Base-by-base conservation (phyloP, 2,329 filamentous ascomycete species). In the Ophiostoma himal-ulmi region DNA sequence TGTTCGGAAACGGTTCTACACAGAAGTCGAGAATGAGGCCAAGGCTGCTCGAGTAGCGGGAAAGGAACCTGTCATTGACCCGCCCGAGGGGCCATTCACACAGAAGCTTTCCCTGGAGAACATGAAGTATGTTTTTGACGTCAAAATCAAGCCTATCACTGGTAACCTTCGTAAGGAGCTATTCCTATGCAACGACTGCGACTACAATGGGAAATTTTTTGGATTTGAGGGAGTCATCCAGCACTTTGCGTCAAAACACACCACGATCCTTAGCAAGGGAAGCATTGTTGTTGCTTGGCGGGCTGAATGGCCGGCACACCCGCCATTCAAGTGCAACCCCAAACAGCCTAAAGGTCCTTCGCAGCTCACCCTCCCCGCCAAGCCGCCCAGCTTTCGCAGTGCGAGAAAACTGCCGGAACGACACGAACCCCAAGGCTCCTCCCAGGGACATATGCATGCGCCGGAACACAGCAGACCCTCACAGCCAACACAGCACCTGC, bases 101-200 rank as follows among this genome's bases (percentile, higher is more conserved):
- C 83, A 86, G 77, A 89, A 84, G 76, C 81, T 94, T 69, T 91
- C 89, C 0, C 80, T 95, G 74, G 91, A 94, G 76, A 93, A 94
- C 76, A 93, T 95, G 91, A 94, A 91, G 78, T 94, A 90, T 88
- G 82, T 94, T 39, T 94, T 91, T 77, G 91, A 94, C 75, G 86
- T 86, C 74, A 93, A 92, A 77, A 84, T 95, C 76, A 91, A 88
- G 76, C 87, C 87, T 34, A 80, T 87, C 69, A 92, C 89, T 2
- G 89, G 92, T 73, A 80, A 82, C 65, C 84, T 85, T 74, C 83
- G 88, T 74, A 91, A 88, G 75, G 91, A 94, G 70, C 80, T 94
- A 11, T 95, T 95, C 78, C 83, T 91, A 71, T 95, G 92, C 80
- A 88, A 87, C 75, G 85, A 83, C 39, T 93, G 91, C 77, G 86